phyloP scores from a whole-genome alignment of 768 basidiomycete genomes.

The Phanerochaete carnosa region DNA sequence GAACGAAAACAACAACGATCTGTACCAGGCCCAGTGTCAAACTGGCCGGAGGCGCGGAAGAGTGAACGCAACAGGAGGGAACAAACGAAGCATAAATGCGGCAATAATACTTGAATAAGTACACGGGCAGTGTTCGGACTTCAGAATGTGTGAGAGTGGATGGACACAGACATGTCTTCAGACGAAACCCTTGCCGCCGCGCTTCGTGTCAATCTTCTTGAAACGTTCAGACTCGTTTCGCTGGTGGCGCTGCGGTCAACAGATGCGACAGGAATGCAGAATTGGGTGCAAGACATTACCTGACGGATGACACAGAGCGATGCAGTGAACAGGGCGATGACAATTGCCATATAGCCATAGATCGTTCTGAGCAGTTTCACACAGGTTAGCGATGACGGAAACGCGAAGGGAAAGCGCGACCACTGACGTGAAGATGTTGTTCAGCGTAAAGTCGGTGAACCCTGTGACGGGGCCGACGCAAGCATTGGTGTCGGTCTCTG shows the following conservation, averaged over 20 bases:
- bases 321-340: constrained; percentile 71
- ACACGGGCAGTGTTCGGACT: not conserved
- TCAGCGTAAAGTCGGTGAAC: constrained; percentile 69
- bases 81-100: not conserved
- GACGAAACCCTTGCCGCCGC: constrained; percentile 84
- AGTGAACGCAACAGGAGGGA: not conserved
- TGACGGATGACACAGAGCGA: constrained; percentile 88
- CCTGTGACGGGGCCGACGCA: constrained; percentile 71
- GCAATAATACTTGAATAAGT: not conserved
- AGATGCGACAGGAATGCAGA: not conserved
- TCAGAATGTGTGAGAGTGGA: not conserved
- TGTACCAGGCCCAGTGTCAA: constrained; percentile 2
- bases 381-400: constrained; percentile 9
- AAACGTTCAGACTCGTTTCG: constrained; percentile 80
- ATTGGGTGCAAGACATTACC: constrained; percentile 39
- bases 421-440: constrained; percentile 81
- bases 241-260: constrained; percentile 33
- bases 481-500: constrained; percentile 42
- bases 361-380: constrained; percentile 24
- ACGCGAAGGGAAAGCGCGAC: not conserved
- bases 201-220: constrained; percentile 86
- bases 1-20: constrained; percentile 2
- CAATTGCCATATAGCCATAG: constrained; percentile 83
- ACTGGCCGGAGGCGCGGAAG: not conserved
- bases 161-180: constrained; percentile 28